Evolutionary conservation across 2,329 filamentous ascomycete species (phyloP), one percentile per base, ranked within the genome.

Genomic region (Venturia nashicola): DNA sequence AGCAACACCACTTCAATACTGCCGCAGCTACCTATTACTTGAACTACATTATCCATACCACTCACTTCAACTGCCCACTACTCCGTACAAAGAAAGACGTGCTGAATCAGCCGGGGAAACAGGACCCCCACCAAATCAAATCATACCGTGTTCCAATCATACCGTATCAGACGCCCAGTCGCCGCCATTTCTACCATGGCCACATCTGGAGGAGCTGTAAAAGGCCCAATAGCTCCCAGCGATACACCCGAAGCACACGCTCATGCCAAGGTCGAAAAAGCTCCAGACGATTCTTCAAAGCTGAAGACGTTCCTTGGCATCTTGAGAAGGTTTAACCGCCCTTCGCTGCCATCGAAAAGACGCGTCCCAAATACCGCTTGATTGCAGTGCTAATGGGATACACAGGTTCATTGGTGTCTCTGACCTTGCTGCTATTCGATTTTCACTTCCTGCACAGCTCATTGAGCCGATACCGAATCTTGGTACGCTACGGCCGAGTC

Each of bases 391-490:
- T 57, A 18, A 57, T 27, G 5, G 14, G 12, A 57, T 36, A 43
- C 27, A n/a, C 42, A 95, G 93, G 75, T 97, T 97, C 76, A 91
- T 97, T 71, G 94, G 94, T 69, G 94, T 99, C 65, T 82, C 92
- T 69, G 94, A 99, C 77, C 94, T 99, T 71, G 94, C 94, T 65
- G 86, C 91, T 64, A 93, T 97, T 67, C 89, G 94, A 69, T 99
- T 99, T 79, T 97, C 93, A 18, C 83, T 99, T 61, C 94, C 94
- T 27, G 91, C 94, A 61, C 93, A 97, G 76, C 86, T 99, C 54
- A 84, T 99, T 71, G 94, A 99, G 76, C 94, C 94, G 43, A 95
- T 90, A 4, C 94, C 94, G 62, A 99, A 99, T 75, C 81, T 99
- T 73, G 83, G 83, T 85, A 79, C 20, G 46, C 20, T 67, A 77